These are phyloP conservation scores for Lecanosticta acicola DNA, from an alignment of 2,329 filamentous ascomycete genomes.

Conservation along the genomic window DNA sequence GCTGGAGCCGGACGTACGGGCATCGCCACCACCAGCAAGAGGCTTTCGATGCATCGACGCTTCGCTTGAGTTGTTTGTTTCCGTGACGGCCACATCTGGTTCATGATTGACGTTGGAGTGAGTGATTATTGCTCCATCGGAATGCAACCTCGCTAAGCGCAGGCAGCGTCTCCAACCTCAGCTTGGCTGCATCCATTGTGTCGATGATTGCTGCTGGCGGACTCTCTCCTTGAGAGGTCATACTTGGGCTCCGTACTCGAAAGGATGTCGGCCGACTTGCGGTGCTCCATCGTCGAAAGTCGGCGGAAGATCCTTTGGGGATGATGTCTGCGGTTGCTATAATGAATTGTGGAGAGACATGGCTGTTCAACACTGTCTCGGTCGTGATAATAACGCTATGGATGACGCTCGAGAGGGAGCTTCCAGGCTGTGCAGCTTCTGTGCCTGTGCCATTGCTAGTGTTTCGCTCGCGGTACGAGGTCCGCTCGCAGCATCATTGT, in stretches of 20 bases:
- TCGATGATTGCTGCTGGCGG: too few relatives aligned
- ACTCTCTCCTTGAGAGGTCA: too few relatives aligned
- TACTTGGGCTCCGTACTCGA: too few relatives aligned
- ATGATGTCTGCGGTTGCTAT: conserved; percentile 40
- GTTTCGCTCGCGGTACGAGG: too few relatives aligned
- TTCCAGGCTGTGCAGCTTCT: conserved; percentile 9
- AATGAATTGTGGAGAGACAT: conserved; percentile 22
- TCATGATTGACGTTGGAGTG: too few relatives aligned
- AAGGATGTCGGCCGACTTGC: too few relatives aligned
- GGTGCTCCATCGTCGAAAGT: conserved; percentile 39
- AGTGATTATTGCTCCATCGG: neutral
- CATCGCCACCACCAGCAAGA: too few relatives aligned
- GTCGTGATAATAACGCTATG: conserved; percentile 11
- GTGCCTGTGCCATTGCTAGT: too few relatives aligned
- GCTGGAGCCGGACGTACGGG: conserved; percentile 36
- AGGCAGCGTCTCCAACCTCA: conserved; percentile 18
- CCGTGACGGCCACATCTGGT: neutral
- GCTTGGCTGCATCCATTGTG: too few relatives aligned
- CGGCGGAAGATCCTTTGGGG: conserved; percentile 38
- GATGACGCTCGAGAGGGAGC: conserved; percentile 15
- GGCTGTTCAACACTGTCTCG: conserved; percentile 12
- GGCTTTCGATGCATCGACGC: too few relatives aligned
- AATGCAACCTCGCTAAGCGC: conserved; percentile 18
- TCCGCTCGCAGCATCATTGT: too few relatives aligned
- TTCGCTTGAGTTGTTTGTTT: neutral